These are phyloP conservation scores for Capsicum baccatum DNA, from an alignment of 257 asterid genomes.

Conservation along the genomic window DNA sequence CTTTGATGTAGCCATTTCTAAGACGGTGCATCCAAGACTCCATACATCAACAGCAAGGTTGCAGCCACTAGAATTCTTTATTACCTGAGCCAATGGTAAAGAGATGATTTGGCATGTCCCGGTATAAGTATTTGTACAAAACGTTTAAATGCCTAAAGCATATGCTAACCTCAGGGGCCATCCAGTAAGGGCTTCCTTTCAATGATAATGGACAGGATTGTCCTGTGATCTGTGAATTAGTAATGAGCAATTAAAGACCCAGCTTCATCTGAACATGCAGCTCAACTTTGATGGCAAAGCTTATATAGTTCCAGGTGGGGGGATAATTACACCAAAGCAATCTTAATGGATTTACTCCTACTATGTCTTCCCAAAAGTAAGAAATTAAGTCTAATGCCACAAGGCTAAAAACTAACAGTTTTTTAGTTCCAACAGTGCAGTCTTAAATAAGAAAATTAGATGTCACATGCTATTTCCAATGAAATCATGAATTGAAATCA, in stretches of 20 bases:
- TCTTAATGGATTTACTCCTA: conserved; percentile 9
- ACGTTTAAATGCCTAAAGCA: conserved; percentile 24
- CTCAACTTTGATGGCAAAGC: not conserved
- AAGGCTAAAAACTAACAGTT: not conserved
- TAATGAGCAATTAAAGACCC: conserved; percentile 21
- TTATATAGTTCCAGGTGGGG: conserved; percentile 18
- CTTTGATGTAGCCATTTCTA: conserved; percentile 97
- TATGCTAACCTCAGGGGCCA: conserved; percentile 87
- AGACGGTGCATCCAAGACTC: conserved; percentile 99
- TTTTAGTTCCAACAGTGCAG: not conserved
- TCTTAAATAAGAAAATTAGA: conserved; percentile 17
- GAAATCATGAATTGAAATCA: not conserved
- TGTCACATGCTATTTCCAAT: conserved; percentile 4
- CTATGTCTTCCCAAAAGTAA: not conserved
- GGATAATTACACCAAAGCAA: conserved; percentile 12
- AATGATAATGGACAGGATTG: conserved; percentile 65
- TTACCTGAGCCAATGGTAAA: conserved; percentile 50
- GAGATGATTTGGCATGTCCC: conserved; percentile 22
- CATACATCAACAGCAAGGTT: conserved; percentile 97
- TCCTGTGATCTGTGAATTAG: conserved; percentile 74
- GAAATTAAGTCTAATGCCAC: conserved; percentile 10
- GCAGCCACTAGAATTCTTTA: conserved; percentile 85
- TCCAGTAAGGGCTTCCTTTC: conserved; percentile 87
- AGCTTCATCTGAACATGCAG: not conserved
- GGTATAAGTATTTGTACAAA: conserved; percentile 1